phyloP scores from a whole-genome alignment of 768 basidiomycete genomes.

The Royoungia palumana region DNA sequence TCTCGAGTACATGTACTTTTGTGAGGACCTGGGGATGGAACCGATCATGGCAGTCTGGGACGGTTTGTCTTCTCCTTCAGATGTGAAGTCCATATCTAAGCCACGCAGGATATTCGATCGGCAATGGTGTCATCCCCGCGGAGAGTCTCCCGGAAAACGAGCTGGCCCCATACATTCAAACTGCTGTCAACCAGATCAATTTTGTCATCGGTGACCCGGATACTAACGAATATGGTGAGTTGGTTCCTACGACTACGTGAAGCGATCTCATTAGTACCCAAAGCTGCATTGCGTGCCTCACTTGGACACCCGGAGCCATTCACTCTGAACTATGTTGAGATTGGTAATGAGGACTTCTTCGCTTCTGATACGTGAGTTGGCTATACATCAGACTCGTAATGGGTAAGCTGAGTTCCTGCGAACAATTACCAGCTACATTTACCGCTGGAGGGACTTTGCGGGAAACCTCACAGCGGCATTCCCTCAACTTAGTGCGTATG shows the following conservation, averaged over 20 bases:
- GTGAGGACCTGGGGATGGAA: slow-evolving; percentile 53
- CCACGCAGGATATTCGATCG: slow-evolving; percentile 44
- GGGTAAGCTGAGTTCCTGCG: neutral
- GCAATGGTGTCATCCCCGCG: slow-evolving; percentile 16
- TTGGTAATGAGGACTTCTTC: slow-evolving; percentile 56
- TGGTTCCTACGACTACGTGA: slow-evolving; percentile 12
- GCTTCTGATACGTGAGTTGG: slow-evolving; percentile 31
- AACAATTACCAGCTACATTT: slow-evolving; percentile 36
- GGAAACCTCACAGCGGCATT: slow-evolving; percentile 44
- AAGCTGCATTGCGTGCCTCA: slow-evolving; percentile 50
- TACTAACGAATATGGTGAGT: slow-evolving; percentile 33
- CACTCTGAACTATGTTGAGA: slow-evolving; percentile 43
- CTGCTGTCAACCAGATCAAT: slow-evolving; percentile 57
- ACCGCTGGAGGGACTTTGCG: slow-evolving; percentile 50
- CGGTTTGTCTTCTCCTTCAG: slow-evolving; percentile 28
- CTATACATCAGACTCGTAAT: too few relatives aligned
- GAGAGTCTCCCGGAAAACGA: slow-evolving; percentile 39
- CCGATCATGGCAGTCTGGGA: slow-evolving; percentile 62
- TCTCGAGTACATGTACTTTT: slow-evolving; percentile 51
- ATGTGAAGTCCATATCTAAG: neutral
- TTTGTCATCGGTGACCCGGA: slow-evolving; percentile 54
- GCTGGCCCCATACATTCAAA: slow-evolving; percentile 50
- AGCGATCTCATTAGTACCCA: neutral
- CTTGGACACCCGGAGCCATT: slow-evolving; percentile 54
- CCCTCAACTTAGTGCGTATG: slow-evolving; percentile 44